Conservation (phyloP, 768 basidiomycete species). For the Galerina sulciceps region DNA sequence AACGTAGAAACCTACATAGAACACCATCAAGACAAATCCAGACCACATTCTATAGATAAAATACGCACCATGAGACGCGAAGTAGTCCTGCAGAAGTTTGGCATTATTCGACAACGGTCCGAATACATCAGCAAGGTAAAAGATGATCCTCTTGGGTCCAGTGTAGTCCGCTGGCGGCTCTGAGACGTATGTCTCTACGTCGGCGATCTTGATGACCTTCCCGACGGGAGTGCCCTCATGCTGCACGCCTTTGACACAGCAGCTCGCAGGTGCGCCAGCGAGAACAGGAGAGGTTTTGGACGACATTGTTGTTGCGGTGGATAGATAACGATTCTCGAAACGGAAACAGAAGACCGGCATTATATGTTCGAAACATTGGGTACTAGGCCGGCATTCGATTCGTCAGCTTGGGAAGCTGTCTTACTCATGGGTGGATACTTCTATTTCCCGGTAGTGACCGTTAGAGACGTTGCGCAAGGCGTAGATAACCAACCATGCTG, state of each 20-base stretch:
- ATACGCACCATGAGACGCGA: slow-evolving; percentile 52
- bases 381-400: no score
- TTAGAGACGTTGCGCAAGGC: no score
- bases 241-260: slow-evolving; percentile 55
- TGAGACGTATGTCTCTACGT: slow-evolving; percentile 57
- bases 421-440: no score
- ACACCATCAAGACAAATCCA: background rate
- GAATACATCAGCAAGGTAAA: slow-evolving; percentile 64
- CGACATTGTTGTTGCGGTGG: slow-evolving; percentile 6
- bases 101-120: slow-evolving; percentile 64
- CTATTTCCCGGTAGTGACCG: no score
- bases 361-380: no score
- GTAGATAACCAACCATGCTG: no score
- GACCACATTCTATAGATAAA: slow-evolving; percentile 38
- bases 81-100: slow-evolving; percentile 65
- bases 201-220: slow-evolving; percentile 39
- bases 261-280: slow-evolving; percentile 49
- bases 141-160: slow-evolving; percentile 42
- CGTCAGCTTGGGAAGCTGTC: no score
- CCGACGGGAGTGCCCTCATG: slow-evolving; percentile 55
- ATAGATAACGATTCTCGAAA: no score
- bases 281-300: slow-evolving; percentile 31
- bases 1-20: slow-evolving; percentile 54
- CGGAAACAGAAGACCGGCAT: no score
- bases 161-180: slow-evolving; percentile 47